These are phyloP conservation scores for Hymenoscyphus linearis DNA, from an alignment of 2,329 filamentous ascomycete species.

Conservation along the genomic window DNA sequence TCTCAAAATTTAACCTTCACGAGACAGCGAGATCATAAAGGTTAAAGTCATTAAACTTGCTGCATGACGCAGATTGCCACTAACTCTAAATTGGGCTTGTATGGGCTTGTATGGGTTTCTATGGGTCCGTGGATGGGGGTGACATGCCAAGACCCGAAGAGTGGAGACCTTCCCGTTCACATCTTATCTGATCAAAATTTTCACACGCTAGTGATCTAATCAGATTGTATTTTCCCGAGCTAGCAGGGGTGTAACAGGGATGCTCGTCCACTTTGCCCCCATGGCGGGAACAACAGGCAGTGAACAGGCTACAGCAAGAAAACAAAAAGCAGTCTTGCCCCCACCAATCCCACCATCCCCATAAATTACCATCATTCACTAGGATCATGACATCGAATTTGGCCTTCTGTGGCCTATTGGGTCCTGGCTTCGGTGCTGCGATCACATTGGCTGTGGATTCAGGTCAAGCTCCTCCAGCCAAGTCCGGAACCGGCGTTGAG, in stretches of 20 bases:
- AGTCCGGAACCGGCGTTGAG: not conserved
- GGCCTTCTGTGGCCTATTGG: not conserved
- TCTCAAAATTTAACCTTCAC: too few relatives aligned
- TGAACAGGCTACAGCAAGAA: too few relatives aligned
- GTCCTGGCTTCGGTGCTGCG: not conserved
- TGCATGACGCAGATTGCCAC: too few relatives aligned
- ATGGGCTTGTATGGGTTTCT: too few relatives aligned
- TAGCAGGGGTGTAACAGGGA: too few relatives aligned
- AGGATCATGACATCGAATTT: not conserved
- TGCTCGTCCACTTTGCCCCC: not conserved
- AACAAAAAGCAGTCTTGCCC: not conserved
- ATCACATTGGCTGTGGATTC: too few relatives aligned
- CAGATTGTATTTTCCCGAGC: not conserved
- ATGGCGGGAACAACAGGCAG: too few relatives aligned
- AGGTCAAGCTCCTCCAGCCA: not conserved
- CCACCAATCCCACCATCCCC: not conserved
- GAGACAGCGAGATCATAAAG: too few relatives aligned
- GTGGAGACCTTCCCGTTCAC: not conserved
- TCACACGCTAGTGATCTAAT: constrained; percentile 1
- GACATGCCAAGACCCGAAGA: not conserved
- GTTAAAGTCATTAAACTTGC: too few relatives aligned
- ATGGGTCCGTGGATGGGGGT: not conserved
- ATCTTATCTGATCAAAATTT: constrained; percentile 1
- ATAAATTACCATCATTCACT: not conserved
- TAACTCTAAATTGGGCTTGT: too few relatives aligned